phyloP scores from a whole-genome alignment of 1,284 basidiomycete genomes.

The Paramarasmius palmivorus region DNA sequence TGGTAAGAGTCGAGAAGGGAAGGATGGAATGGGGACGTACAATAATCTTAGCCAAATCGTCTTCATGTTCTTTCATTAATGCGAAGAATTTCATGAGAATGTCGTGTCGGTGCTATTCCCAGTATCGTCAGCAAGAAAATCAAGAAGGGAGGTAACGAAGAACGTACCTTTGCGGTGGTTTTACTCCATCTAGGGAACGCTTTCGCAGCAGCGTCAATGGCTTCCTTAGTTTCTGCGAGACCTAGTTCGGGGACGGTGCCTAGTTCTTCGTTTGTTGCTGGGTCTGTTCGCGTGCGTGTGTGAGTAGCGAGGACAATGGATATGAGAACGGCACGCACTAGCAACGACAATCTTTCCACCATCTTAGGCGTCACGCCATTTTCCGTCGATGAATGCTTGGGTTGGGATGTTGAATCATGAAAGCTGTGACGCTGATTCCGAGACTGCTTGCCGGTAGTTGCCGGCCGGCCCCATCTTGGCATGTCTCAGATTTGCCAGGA shows the following conservation, averaged over 20 bases:
- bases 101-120: conserved; percentile 74
- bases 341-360: conserved; percentile 73
- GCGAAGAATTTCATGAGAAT: conserved; percentile 72
- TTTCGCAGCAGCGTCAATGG: conserved; percentile 74
- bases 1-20: conserved; percentile 1
- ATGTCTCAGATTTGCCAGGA: too few relatives aligned
- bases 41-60: conserved; percentile 82
- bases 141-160: not conserved
- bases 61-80: conserved; percentile 77
- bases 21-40: conserved; percentile 52
- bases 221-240: conserved; percentile 75
- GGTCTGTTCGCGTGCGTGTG: conserved; percentile 53
- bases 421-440: too few relatives aligned
- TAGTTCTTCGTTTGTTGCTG: conserved; percentile 77
- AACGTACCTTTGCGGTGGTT: conserved; percentile 73
- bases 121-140: conserved; percentile 1
- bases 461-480: too few relatives aligned
- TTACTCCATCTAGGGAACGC: conserved; percentile 83
- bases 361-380: conserved; percentile 79
- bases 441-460: too few relatives aligned
- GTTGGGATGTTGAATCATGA: too few relatives aligned
- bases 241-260: conserved; percentile 89
- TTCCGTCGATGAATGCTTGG: conserved; percentile 78
- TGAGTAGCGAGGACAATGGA: too few relatives aligned
- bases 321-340: conserved; percentile 65